Percentiles rank a stretch among this genome's conserved stretches.
phyloP scores from a whole-genome alignment of 2,329 filamentous ascomycete species.

The Lachnellula suecica region DNA sequence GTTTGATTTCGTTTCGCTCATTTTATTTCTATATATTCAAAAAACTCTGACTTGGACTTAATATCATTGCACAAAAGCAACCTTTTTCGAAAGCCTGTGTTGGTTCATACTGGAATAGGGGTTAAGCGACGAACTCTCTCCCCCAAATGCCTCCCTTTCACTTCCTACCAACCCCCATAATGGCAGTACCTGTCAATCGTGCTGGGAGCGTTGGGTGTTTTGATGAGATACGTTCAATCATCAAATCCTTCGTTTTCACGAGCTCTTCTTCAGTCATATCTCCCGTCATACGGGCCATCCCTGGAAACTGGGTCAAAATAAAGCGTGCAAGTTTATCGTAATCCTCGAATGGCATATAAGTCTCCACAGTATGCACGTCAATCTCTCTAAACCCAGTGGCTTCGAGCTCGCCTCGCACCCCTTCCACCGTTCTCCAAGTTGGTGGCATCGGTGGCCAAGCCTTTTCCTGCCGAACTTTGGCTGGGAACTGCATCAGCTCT shows the following conservation, averaged over 20 bases:
- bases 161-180: constrained; percentile 9
- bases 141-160: background rate
- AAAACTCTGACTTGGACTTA: no score
- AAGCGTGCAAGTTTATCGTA: background rate
- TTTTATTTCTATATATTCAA: no score
- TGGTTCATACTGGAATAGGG: no score
- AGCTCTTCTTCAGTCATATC: constrained; percentile 3
- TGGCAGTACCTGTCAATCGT: constrained; percentile 1
- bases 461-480: constrained; percentile 2
- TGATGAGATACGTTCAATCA: constrained; percentile 2
- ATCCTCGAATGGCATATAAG: constrained; percentile 8
- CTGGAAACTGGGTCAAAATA: constrained; percentile 2
- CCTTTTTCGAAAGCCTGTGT: no score
- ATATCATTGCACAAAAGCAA: no score
- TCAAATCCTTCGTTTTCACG: background rate
- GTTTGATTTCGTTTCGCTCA: no score
- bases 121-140: no score
- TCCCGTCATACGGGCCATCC: constrained; percentile 2
- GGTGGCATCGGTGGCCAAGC: background rate
- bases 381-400: constrained; percentile 4
- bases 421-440: constrained; percentile 4
- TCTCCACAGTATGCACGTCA: constrained; percentile 1
- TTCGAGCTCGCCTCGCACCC: constrained; percentile 4
- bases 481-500: constrained; percentile 1
- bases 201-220: background rate